These are phyloP conservation scores for Ganoderma leucocontextum DNA, from an alignment of 1,284 basidiomycete genomes.

Conservation along the genomic window DNA sequence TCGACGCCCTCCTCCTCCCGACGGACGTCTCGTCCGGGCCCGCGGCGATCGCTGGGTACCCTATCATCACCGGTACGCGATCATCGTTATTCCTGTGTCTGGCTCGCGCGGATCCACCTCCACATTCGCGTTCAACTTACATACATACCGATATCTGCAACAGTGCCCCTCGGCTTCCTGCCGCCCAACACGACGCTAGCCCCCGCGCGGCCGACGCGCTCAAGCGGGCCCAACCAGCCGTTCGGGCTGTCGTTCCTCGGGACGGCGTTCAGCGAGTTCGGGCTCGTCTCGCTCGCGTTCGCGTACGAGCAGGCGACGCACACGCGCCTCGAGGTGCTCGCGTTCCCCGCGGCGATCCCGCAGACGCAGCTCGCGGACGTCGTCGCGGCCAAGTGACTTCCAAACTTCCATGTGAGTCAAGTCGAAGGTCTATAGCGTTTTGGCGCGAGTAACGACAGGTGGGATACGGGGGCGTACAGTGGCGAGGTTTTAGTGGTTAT, in stretches of 20 bases:
- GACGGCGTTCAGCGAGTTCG: conserved; percentile 68
- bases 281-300: conserved; percentile 65
- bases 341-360: conserved; percentile 65
- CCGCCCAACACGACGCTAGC: conserved; percentile 52
- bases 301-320: conserved; percentile 74
- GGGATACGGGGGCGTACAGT: not conserved
- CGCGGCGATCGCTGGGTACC: conserved; percentile 65
- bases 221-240: conserved; percentile 66
- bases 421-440: not conserved
- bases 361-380: conserved; percentile 66
- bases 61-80: conserved; percentile 59
- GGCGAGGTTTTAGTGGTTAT: not conserved
- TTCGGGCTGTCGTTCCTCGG: conserved; percentile 72
- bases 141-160: not conserved
- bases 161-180: conserved; percentile 70
- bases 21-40: conserved; percentile 48
- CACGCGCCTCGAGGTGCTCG: conserved; percentile 57
- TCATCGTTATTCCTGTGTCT: not conserved
- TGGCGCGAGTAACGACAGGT: not conserved
- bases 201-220: conserved; percentile 48
- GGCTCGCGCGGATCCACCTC: too few species aligned
- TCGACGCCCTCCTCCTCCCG: conserved; percentile 68
- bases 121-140: not conserved
- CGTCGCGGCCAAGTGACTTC: conserved; percentile 3
- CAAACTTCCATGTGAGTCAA: not conserved